These are phyloP conservation scores for Lactifluus piperatus DNA, from an alignment of 768 basidiomycete genomes.

Conservation along the genomic window DNA sequence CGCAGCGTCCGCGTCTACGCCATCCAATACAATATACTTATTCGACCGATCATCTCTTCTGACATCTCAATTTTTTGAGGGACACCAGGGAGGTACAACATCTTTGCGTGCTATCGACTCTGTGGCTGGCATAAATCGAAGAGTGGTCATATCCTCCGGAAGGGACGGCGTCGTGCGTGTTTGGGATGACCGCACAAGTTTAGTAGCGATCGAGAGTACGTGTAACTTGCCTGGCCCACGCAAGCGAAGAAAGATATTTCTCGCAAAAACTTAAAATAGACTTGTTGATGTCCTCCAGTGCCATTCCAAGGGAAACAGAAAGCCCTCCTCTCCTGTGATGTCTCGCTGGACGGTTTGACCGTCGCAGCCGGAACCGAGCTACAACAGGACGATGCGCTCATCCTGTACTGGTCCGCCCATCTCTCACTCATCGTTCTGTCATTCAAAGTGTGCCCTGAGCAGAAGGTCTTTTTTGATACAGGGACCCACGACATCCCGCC, in stretches of 20 bases:
- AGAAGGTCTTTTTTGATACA: conserved; percentile 25
- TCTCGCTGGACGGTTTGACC: conserved; percentile 58
- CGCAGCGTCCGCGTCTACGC: conserved; percentile 55
- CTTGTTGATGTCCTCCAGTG: conserved; percentile 32
- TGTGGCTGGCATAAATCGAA: conserved; percentile 34
- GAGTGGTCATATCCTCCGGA: conserved; percentile 54
- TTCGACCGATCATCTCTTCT: conserved; percentile 53
- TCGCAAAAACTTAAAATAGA: conserved; percentile 33
- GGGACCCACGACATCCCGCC: conserved; percentile 79
- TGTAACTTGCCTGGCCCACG: conserved; percentile 16
- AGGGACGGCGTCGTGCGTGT: conserved; percentile 62
- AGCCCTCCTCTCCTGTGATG: conserved; percentile 57
- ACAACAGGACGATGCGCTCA: conserved; percentile 69
- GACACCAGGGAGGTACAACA: conserved; percentile 52
- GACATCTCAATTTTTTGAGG: conserved; percentile 38
- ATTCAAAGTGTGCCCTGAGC: neutral
- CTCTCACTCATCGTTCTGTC: neutral
- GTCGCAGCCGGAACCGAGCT: conserved; percentile 81
- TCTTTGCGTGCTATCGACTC: conserved; percentile 38
- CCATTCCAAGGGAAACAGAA: conserved; percentile 35
- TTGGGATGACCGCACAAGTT: conserved; percentile 61
- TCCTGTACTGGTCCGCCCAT: conserved; percentile 67
- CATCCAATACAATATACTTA: conserved; percentile 56
- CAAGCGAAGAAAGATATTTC: conserved; percentile 12
- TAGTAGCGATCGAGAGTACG: conserved; percentile 54